These are phyloP conservation scores for Aspergillus texensis DNA, from an alignment of 2,329 filamentous ascomycete genomes.

Conservation along the genomic window DNA sequence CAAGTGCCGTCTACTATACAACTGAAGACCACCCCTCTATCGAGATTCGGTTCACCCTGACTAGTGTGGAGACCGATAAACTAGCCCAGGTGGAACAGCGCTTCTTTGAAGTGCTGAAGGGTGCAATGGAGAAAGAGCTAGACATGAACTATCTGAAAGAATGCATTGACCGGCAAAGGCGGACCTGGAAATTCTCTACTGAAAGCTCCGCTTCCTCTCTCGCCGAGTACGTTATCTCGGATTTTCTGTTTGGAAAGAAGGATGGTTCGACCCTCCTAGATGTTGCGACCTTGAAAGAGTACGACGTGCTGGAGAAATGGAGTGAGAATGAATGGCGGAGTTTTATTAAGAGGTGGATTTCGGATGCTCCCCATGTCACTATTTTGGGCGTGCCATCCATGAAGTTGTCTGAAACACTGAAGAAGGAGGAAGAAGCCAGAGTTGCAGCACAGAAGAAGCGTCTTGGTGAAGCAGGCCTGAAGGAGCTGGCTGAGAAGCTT, in stretches of 20 bases:
- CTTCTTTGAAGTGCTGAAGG: conserved; percentile 79
- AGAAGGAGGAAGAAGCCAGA: conserved; percentile 76
- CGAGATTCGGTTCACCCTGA: conserved; percentile 83
- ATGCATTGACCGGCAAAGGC: conserved; percentile 78
- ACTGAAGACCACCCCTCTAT: conserved; percentile 79
- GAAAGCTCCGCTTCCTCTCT: conserved; percentile 83
- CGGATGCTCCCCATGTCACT: conserved; percentile 82
- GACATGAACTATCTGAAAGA: conserved; percentile 90
- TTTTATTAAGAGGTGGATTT: conserved; percentile 82
- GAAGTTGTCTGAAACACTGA: conserved; percentile 76
- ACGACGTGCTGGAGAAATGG: conserved; percentile 76
- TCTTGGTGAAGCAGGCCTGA: conserved; percentile 80
- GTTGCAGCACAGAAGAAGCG: conserved; percentile 76
- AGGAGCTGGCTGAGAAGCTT: conserved; percentile 72
- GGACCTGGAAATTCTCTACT: conserved; percentile 79
- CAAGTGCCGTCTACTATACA: conserved; percentile 80
- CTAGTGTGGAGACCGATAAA: conserved; percentile 83
- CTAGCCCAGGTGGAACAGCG: conserved; percentile 81
- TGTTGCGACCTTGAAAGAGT: conserved; percentile 55
- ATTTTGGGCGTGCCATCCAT: conserved; percentile 85
- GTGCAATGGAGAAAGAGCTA: conserved; percentile 74
- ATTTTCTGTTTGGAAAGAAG: conserved; percentile 86
- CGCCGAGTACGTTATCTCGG: conserved; percentile 81
- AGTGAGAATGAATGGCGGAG: conserved; percentile 78
- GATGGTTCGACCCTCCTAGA: conserved; percentile 76